Conservation (phyloP, 306 rosid genomes). For the Psophocarpus tetragonolobus region DNA sequence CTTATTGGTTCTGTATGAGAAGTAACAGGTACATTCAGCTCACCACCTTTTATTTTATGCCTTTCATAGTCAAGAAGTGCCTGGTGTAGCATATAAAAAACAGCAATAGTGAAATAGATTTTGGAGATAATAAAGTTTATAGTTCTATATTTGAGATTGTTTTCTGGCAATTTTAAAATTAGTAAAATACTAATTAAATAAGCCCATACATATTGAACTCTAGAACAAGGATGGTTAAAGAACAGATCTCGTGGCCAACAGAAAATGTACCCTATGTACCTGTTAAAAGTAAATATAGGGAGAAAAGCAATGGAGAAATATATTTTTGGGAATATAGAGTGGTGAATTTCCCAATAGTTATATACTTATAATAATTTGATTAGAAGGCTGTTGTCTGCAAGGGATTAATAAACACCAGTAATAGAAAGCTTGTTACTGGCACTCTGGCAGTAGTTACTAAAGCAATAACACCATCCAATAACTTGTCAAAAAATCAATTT, state of each 20-base stretch:
- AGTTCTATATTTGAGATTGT: not conserved
- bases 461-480: not conserved
- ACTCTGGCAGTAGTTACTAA: not conserved
- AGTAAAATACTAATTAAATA: not conserved
- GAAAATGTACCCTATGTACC: conserved; percentile 13
- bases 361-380: not conserved
- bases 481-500: not conserved
- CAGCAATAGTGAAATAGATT: conserved; percentile 20
- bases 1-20: conserved; percentile 69
- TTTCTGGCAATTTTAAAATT: conserved; percentile 13
- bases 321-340: not conserved
- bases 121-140: not conserved
- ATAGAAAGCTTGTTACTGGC: not conserved
- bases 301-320: not conserved
- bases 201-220: conserved; percentile 3
- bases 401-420: not conserved
- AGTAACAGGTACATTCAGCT: conserved; percentile 69
- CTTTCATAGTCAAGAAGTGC: conserved; percentile 98
- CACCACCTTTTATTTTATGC: conserved; percentile 72
- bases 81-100: conserved; percentile 48
- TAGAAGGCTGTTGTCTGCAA: not conserved
- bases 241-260: conserved; percentile 20
- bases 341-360: not conserved
- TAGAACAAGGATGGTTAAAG: conserved; percentile 12
- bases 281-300: not conserved